phyloP scores from a whole-genome alignment of 2,329 filamentous ascomycete species.

The Botrytis fragariae region DNA sequence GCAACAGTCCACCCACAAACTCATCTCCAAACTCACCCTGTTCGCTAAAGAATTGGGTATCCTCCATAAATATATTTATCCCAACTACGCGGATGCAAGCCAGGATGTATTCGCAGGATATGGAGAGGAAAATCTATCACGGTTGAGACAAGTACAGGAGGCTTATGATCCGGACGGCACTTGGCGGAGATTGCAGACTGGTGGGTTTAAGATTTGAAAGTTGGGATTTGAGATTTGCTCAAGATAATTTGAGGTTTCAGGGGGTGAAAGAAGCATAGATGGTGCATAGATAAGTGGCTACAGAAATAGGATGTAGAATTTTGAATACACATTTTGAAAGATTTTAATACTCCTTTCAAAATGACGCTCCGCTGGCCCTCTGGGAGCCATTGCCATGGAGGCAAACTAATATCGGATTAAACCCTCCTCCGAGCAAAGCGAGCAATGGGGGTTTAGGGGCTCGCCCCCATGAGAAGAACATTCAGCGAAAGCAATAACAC shows the following conservation, averaged over 20 bases:
- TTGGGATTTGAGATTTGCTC: no score
- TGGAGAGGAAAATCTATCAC: neutral
- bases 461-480: neutral
- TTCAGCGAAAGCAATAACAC: neutral
- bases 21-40: neutral
- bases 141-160: neutral
- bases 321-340: neutral
- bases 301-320: neutral
- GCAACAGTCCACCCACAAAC: neutral
- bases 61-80: neutral
- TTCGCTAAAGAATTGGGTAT: neutral
- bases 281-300: neutral
- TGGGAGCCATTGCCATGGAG: neutral
- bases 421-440: neutral
- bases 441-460: neutral
- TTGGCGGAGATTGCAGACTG: neutral
- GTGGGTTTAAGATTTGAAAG: neutral
- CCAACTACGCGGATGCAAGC: neutral
- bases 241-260: neutral
- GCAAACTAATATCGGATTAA: no score
- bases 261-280: neutral
- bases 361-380: neutral
- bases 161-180: neutral
- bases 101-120: neutral
- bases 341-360: neutral